Conservation (phyloP, 2,329 filamentous ascomycete genomes). For the Penicillium psychrosexuale region DNA sequence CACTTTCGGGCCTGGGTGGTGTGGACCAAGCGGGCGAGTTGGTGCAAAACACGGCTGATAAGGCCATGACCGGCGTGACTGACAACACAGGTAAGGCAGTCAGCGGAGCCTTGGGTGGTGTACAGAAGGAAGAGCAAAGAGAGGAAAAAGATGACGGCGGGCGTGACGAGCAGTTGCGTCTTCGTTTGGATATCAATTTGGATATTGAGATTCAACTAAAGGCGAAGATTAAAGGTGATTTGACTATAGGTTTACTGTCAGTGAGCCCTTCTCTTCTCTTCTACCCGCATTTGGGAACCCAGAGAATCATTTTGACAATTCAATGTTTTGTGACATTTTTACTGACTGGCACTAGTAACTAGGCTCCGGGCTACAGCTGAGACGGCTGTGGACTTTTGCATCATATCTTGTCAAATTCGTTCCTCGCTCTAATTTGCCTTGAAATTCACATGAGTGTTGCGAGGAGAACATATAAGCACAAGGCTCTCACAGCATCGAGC, state of each 20-base stretch:
- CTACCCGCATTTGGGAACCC: too few species aligned
- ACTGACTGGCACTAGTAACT: too few species aligned
- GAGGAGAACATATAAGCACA: too few species aligned
- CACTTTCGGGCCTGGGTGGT: slow-evolving; percentile 42
- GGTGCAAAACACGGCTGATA: slow-evolving; percentile 48
- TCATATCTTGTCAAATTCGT: too few species aligned
- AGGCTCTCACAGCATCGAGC: too few species aligned
- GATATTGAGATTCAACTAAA: slow-evolving; percentile 83
- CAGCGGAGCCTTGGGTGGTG: slow-evolving; percentile 35
- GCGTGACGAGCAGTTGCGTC: slow-evolving; percentile 63
- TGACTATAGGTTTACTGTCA: slow-evolving; percentile 75
- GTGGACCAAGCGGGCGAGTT: slow-evolving; percentile 58
- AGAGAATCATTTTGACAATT: too few species aligned
- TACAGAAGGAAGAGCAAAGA: slow-evolving; percentile 35
- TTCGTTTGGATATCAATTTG: slow-evolving; percentile 73
- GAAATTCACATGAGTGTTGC: too few species aligned
- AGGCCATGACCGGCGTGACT: slow-evolving; percentile 44
- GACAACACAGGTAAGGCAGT: slow-evolving; percentile 43
- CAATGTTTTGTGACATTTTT: too few species aligned
- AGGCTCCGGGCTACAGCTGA: too few species aligned
- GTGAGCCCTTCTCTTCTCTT: slow-evolving; percentile 34
- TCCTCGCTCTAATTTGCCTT: too few species aligned
- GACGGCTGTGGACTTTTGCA: too few species aligned
- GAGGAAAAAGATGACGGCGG: slow-evolving; percentile 45
- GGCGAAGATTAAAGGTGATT: slow-evolving; percentile 78